Evolutionary conservation across 306 rosid species (phyloP).

Genomic region (Cicer judaicum): DNA sequence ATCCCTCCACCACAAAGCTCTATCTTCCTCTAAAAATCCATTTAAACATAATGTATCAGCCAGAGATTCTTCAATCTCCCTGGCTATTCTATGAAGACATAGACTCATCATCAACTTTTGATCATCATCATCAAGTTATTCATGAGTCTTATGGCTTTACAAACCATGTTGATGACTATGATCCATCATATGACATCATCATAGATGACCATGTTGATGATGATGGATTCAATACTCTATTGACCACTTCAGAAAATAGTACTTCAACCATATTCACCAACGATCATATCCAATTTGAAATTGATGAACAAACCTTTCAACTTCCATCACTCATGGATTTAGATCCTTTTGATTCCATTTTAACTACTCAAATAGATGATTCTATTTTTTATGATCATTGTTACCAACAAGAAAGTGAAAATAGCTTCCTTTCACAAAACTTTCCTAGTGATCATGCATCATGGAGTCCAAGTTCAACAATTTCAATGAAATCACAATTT

Average conservation of each 20-base stretch:
- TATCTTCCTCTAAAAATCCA: conserved; percentile 29
- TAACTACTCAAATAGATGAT: conserved; percentile 29
- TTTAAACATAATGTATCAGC: conserved; percentile 47
- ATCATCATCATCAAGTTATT: conserved; percentile 26
- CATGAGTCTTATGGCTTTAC: conserved; percentile 40
- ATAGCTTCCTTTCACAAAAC: conserved; percentile 48
- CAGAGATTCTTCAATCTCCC: conserved; percentile 45
- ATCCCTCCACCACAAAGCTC: conserved; percentile 7
- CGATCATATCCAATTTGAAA: conserved; percentile 38
- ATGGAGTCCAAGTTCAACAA: conserved; percentile 66
- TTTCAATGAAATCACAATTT: conserved; percentile 52
- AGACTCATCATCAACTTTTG: conserved; percentile 54
- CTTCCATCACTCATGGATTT: conserved; percentile 49
- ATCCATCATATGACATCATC: conserved; percentile 33
- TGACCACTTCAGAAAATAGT: conserved; percentile 25
- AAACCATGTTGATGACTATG: conserved; percentile 38
- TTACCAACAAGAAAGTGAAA: conserved; percentile 51
- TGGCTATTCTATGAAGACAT: conserved; percentile 47
- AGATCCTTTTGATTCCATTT: conserved; percentile 43
- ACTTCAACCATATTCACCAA: conserved; percentile 31
- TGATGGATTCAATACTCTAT: conserved; percentile 47
- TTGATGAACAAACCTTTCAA: conserved; percentile 47
- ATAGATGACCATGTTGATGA: conserved; percentile 17
- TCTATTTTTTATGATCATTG: not conserved
- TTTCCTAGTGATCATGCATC: conserved; percentile 32